Percentiles rank a stretch among this genome's conserved stretches.
Evolutionary conservation across 1,284 basidiomycete genomes (phyloP).

Genomic region (Ceratobasidium sp.): DNA sequence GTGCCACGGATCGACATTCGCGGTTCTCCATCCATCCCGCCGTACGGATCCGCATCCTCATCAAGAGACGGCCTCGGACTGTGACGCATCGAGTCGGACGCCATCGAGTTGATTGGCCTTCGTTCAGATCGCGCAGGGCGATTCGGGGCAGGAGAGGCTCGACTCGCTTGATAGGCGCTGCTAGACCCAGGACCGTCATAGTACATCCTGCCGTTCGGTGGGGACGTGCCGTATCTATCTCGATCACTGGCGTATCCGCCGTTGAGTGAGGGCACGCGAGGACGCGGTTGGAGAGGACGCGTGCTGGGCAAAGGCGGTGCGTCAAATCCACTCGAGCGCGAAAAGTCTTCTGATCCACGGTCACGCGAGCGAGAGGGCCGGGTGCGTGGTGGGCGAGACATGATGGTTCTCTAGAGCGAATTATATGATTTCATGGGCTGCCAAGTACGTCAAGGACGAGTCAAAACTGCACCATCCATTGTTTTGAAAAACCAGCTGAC

Average conservation of each 20-base stretch:
- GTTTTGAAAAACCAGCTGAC: no score
- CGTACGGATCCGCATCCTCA: constrained; percentile 50
- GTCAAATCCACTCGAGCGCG: constrained; percentile 33
- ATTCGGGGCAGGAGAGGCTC: constrained; percentile 24
- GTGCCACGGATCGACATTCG: constrained; percentile 52
- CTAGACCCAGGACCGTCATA: constrained; percentile 3
- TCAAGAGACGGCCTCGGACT: constrained; percentile 21
- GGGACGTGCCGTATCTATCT: constrained; percentile 31
- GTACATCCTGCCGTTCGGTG: constrained; percentile 25
- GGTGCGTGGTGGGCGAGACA: constrained; percentile 32
- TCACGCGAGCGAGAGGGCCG: constrained; percentile 38
- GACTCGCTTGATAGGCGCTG: neutral
- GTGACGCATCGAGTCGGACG: constrained; percentile 5
- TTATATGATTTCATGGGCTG: constrained; percentile 1
- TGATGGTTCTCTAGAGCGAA: neutral
- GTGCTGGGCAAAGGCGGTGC: constrained; percentile 21
- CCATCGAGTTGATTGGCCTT: constrained; percentile 46
- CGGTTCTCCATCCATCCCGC: constrained; percentile 55
- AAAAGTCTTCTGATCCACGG: constrained; percentile 39
- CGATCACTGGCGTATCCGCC: constrained; percentile 32
- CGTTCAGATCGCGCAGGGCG: constrained; percentile 49
- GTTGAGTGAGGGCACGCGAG: constrained; percentile 38
- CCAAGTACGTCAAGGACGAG: constrained; percentile 7
- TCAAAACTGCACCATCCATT: no score
- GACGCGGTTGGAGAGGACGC: constrained; percentile 35